Evolutionary conservation across 371 early-diverging fungal species (phyloP).

Genomic region (Actinomortierella ambigua): DNA sequence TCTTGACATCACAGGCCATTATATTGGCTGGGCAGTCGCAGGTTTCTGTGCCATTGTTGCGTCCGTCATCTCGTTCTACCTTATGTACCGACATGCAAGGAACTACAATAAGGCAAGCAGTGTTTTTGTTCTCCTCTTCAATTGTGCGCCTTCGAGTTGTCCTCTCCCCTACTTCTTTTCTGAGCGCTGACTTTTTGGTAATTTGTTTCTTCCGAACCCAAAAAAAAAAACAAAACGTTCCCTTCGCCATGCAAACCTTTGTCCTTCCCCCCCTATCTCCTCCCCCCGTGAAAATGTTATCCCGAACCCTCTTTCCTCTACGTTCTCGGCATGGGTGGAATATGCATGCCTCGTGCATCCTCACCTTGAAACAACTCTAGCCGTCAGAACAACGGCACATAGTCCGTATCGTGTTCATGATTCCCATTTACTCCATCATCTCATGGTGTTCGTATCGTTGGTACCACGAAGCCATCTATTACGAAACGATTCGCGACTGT

Average conservation of each 20-base stretch:
- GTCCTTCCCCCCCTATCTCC: not conserved
- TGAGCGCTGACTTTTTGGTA: not conserved
- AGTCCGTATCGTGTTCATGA: conserved; percentile 70
- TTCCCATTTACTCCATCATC: conserved; percentile 72
- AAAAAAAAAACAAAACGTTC: no score
- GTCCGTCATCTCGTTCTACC: conserved; percentile 47
- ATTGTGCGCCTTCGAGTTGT: no score
- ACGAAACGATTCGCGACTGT: conserved; percentile 64
- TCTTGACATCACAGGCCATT: conserved; percentile 34
- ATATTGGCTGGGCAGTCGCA: conserved; percentile 56
- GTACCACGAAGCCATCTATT: conserved; percentile 66
- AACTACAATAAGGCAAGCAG: conserved; percentile 50
- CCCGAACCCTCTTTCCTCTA: not conserved
- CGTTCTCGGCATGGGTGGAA: no score
- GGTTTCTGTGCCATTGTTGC: conserved; percentile 52
- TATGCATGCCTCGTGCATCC: not conserved
- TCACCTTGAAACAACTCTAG: conserved; percentile 11
- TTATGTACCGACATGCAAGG: conserved; percentile 55
- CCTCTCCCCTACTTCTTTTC: not conserved
- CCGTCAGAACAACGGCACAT: conserved; percentile 63
- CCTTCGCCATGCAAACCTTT: not conserved
- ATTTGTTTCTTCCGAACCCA: not conserved
- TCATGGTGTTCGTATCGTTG: conserved; percentile 68
- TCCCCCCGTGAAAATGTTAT: not conserved
- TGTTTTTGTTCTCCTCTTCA: not conserved